Conservation (phyloP, 805 yeast genomes). For the Metschnikowia orientalis region DNA sequence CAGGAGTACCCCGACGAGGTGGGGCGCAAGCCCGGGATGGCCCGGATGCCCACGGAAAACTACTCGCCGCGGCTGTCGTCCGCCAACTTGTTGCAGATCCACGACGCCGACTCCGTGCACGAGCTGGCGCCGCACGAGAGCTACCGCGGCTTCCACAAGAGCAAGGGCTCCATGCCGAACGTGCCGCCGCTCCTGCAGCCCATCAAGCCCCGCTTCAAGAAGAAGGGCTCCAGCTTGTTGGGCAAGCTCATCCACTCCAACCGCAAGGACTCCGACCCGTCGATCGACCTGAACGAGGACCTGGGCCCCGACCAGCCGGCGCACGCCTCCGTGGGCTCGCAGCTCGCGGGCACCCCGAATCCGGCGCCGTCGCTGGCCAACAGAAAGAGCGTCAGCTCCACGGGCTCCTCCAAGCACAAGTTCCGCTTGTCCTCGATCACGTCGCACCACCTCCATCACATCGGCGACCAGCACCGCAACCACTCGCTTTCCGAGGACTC, state of each 20-base stretch:
- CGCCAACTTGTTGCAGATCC: slow-evolving; percentile 6
- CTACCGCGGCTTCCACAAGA: slow-evolving; percentile 40
- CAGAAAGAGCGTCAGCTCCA: slow-evolving; percentile 13
- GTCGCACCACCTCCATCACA: slow-evolving; percentile 21
- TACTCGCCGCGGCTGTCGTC: slow-evolving; percentile 17
- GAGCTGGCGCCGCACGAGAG: slow-evolving; percentile 15
- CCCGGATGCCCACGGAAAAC: slow-evolving; percentile 10
- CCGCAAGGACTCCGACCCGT: slow-evolving; percentile 28
- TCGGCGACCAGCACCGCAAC: slow-evolving; percentile 12
- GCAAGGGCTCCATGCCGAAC: slow-evolving; percentile 24
- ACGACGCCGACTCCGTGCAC: slow-evolving; percentile 4
- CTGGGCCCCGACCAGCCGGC: slow-evolving; percentile 5
- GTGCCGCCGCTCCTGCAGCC: slow-evolving; percentile 49
- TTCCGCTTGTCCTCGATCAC: slow-evolving; percentile 35
- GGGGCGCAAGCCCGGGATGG: not conserved
- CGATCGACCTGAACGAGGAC: slow-evolving; percentile 8
- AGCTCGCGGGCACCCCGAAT: slow-evolving; percentile 8
- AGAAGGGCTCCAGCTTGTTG: slow-evolving; percentile 33
- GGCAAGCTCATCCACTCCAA: slow-evolving; percentile 37
- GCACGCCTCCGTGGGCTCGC: slow-evolving; percentile 18
- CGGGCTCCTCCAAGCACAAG: slow-evolving; percentile 27
- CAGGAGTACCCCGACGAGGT: slow-evolving; percentile 7
- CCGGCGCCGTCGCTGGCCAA: slow-evolving; percentile 1
- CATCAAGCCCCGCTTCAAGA: slow-evolving; percentile 43
- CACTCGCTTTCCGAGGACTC: slow-evolving; percentile 14